Evolutionary conservation across 2,329 filamentous ascomycete genomes (phyloP).

Genomic region (Botrytis pseudocinerea): DNA sequence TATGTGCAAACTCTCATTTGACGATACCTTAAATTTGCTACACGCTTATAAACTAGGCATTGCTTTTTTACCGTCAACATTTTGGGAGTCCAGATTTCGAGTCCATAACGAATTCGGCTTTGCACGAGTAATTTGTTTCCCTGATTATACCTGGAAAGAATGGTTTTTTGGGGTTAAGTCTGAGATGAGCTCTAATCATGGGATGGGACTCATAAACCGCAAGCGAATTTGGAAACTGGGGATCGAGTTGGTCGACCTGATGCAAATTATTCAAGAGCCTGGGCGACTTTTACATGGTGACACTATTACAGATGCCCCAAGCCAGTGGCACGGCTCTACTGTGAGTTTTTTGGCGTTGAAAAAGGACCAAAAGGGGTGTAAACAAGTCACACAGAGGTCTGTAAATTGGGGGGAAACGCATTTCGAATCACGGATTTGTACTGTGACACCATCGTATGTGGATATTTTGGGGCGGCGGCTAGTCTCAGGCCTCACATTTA

Average conservation of each 20-base stretch:
- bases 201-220: not conserved
- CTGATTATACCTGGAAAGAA: not conserved
- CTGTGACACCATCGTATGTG: no score
- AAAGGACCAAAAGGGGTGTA: not conserved
- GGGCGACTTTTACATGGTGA: not conserved
- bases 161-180: not conserved
- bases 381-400: not conserved
- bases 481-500: no score
- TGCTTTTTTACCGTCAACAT: not conserved
- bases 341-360: not conserved
- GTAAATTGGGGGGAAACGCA: not conserved
- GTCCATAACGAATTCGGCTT: not conserved
- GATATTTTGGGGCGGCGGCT: no score
- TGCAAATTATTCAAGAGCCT: not conserved
- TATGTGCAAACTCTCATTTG: no score
- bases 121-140: not conserved
- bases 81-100: not conserved
- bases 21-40: no score
- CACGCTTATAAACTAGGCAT: not conserved
- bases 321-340: not conserved
- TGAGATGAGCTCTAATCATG: not conserved
- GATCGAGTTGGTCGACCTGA: not conserved
- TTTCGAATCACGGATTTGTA: not conserved
- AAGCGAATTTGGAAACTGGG: not conserved
- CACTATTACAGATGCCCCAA: not conserved